Conservation (phyloP, 257 asterid species). For the Primulina huaijiensis region DNA sequence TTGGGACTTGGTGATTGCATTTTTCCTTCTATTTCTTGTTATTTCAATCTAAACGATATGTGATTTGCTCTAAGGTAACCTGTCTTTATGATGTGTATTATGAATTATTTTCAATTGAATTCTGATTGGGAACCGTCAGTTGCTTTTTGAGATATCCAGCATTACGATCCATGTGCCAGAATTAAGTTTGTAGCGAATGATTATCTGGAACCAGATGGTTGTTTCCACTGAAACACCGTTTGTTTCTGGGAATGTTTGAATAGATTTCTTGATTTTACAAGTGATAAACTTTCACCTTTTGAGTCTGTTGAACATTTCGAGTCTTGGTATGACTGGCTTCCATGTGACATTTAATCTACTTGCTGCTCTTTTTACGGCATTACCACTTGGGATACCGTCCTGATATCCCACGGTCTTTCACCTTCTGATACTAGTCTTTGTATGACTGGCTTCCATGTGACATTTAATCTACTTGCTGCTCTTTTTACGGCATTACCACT, state of each 20-base stretch:
- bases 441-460: background rate
- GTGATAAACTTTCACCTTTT: background rate
- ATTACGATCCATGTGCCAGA: background rate
- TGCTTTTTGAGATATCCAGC: slow-evolving; percentile 8
- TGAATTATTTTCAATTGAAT: slow-evolving; percentile 7
- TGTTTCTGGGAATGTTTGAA: slow-evolving; percentile 10
- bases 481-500: background rate
- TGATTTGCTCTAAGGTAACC: slow-evolving; percentile 24
- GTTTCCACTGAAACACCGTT: background rate
- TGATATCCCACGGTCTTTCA: background rate
- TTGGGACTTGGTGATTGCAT: slow-evolving; percentile 10
- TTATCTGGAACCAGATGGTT: slow-evolving; percentile 1
- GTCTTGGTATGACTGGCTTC: background rate
- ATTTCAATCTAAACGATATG: slow-evolving; percentile 20
- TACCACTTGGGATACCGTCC: background rate
- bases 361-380: background rate
- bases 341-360: slow-evolving; percentile 7
- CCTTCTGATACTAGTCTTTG: background rate
- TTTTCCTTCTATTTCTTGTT: slow-evolving; percentile 9
- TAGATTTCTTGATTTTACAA: background rate
- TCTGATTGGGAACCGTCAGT: background rate
- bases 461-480: background rate
- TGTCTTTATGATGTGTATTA: background rate
- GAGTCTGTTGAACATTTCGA: background rate
- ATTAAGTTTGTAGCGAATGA: background rate